Evolutionary conservation across 2,329 filamentous ascomycete genomes (phyloP).

Genomic region (Alternaria alternata): DNA sequence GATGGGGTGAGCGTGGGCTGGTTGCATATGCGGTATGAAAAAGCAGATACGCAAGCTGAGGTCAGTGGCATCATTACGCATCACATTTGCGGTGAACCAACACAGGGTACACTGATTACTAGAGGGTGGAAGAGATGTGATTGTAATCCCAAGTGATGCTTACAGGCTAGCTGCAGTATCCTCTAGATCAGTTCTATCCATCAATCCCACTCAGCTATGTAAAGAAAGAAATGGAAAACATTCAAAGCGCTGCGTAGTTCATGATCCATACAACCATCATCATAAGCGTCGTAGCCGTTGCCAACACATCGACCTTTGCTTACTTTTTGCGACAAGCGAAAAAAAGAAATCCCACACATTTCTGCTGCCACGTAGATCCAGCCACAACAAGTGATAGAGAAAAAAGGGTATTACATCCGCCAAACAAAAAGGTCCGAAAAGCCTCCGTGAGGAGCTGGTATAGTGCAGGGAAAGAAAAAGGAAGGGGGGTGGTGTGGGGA

Average conservation of each 20-base stretch:
- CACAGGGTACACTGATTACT: neutral
- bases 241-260: conserved; percentile 25
- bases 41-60: neutral
- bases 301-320: conserved; percentile 19
- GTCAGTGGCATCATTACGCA: neutral
- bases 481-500: conserved; percentile 13
- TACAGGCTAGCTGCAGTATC: neutral
- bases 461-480: conserved; percentile 30
- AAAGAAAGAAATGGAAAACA: conserved; percentile 12
- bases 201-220: neutral
- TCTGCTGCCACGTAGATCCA: conserved; percentile 18
- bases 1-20: neutral
- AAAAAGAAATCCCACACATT: conserved; percentile 13
- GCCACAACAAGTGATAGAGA: conserved; percentile 18
- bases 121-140: neutral
- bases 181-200: neutral
- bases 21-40: neutral
- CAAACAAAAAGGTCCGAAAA: conserved; percentile 30
- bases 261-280: conserved; percentile 16
- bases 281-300: conserved; percentile 24
- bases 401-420: conserved; percentile 41
- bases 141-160: neutral
- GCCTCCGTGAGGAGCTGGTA: conserved; percentile 38
- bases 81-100: conserved; percentile 6
- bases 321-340: conserved; percentile 19